Percentiles rank a stretch among this genome's conserved stretches.
Evolutionary conservation across 176 grass and related monocot genomes (phyloP).

Genomic region (Musa schizocarpa): DNA sequence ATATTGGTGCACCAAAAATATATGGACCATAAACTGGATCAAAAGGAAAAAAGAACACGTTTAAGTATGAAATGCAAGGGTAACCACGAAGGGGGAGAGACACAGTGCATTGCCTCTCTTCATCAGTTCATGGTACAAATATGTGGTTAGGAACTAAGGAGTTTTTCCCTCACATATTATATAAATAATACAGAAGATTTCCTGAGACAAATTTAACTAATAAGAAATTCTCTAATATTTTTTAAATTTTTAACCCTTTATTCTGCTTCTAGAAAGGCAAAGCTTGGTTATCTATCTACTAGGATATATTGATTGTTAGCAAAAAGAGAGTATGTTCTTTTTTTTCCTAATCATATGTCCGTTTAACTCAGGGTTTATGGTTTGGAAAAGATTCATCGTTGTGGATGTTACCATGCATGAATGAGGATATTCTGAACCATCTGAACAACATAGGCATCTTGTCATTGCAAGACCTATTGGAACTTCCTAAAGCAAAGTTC

Average conservation of each 20-base stretch:
- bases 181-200: neutral
- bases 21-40: no score
- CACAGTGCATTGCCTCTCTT: no score
- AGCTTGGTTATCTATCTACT: neutral
- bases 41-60: no score
- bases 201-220: neutral
- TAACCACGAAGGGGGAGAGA: no score
- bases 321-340: neutral
- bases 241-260: no score
- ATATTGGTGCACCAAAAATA: no score
- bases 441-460: slow-evolving; percentile 53
- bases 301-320: neutral
- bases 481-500: slow-evolving; percentile 57
- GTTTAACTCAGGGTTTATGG: slow-evolving; percentile 64
- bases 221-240: no score
- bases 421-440: slow-evolving; percentile 53
- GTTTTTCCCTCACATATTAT: neutral
- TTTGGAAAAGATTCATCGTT: slow-evolving; percentile 83
- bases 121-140: neutral
- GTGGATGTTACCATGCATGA: slow-evolving; percentile 90
- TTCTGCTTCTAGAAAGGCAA: no score
- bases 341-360: slow-evolving; percentile 5
- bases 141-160: neutral
- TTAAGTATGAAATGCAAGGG: no score
- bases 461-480: slow-evolving; percentile 39